Evolutionary conservation across 225 moss, liverwort and hornwort genomes (phyloP).

Genomic region (Climacium dendroides): DNA sequence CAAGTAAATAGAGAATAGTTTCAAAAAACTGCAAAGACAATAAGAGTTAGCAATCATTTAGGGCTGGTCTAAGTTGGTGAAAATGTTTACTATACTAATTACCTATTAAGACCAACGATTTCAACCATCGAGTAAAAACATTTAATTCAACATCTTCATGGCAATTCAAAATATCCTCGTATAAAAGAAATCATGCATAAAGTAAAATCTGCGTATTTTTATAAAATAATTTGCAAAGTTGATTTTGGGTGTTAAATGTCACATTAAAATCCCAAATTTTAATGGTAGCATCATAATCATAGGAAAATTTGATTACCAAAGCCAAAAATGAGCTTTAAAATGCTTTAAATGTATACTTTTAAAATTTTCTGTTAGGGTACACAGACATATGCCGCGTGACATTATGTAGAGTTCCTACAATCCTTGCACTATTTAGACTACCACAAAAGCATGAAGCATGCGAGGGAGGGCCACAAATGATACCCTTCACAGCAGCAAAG

Average conservation of each 20-base stretch:
- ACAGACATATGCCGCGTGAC: neutral
- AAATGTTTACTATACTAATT: neutral
- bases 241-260: neutral
- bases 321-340: neutral
- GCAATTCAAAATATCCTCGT: neutral
- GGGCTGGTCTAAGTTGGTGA: neutral
- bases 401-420: neutral
- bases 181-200: neutral
- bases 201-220: neutral
- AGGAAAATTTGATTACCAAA: neutral
- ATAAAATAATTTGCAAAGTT: neutral
- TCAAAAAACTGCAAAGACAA: neutral
- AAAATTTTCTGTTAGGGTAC: neutral
- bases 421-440: neutral
- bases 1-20: neutral
- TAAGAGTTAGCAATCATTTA: neutral
- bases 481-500: constrained; percentile 56
- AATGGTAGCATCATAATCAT: neutral
- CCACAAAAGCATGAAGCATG: neutral
- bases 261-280: neutral
- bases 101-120: neutral
- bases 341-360: neutral
- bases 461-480: neutral
- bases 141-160: neutral
- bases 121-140: neutral